A percentile compares a stretch with the other conserved stretches of the same genome.
Conservation (phyloP, 2,329 filamentous ascomycete genomes). For the Colletotrichum destructivum region DNA sequence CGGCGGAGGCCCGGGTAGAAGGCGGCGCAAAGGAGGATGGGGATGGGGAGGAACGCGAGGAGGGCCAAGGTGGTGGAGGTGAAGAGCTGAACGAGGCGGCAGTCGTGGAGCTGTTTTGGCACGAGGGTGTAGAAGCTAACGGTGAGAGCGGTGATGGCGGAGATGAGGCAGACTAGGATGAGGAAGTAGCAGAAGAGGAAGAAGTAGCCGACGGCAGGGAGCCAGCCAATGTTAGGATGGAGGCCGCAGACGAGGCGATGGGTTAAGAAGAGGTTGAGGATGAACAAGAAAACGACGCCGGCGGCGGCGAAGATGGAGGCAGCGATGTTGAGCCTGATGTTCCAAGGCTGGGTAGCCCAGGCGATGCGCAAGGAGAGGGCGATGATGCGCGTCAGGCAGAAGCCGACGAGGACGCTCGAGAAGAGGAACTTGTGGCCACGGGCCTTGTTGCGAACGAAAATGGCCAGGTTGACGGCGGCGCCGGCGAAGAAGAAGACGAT, state of each 20-base stretch:
- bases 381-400: constrained; percentile 69
- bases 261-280: constrained; percentile 83
- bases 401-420: constrained; percentile 70
- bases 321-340: constrained; percentile 66
- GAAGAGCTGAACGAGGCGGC: constrained; percentile 77
- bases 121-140: constrained; percentile 78
- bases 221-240: constrained; percentile 81
- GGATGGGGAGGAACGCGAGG: constrained; percentile 75
- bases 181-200: constrained; percentile 74
- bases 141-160: constrained; percentile 76
- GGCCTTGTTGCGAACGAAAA: constrained; percentile 66
- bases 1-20: constrained; percentile 54
- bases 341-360: constrained; percentile 62
- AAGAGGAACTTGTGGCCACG: constrained; percentile 72
- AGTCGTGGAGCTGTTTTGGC: constrained; percentile 60
- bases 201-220: constrained; percentile 61
- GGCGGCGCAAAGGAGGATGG: constrained; percentile 63
- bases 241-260: constrained; percentile 82
- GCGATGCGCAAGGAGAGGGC: constrained; percentile 68
- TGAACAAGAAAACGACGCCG: constrained; percentile 81
- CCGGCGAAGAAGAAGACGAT: constrained; percentile 69
- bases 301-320: constrained; percentile 80
- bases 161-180: constrained; percentile 72
- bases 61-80: constrained; percentile 75
- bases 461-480: constrained; percentile 71